Percentiles rank a stretch among this genome's conserved stretches.
phyloP scores from a whole-genome alignment of 495 filamentous ascomycete genomes.

The Extremus antarcticus region DNA sequence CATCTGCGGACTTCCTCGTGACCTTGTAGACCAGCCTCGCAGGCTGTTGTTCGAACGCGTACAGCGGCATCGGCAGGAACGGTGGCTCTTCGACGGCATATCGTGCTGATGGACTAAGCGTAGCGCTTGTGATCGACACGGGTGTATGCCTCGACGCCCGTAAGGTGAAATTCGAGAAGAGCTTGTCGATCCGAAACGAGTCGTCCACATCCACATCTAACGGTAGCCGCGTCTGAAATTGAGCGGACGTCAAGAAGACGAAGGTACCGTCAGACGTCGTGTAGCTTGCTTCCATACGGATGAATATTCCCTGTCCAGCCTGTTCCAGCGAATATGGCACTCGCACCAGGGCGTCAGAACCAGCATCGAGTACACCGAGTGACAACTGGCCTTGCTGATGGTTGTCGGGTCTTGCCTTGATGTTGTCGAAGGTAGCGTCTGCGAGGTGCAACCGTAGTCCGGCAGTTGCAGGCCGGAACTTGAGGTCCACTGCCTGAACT shows the following conservation, averaged over 20 bases:
- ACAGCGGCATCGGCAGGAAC: constrained; percentile 39
- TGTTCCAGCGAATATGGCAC: constrained; percentile 83
- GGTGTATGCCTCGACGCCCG: constrained; percentile 65
- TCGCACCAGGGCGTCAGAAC: constrained; percentile 44
- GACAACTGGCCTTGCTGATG: constrained; percentile 45
- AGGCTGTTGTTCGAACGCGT: constrained; percentile 72
- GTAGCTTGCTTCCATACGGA: constrained; percentile 70
- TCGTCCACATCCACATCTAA: constrained; percentile 96
- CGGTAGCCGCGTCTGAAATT: constrained; percentile 59
- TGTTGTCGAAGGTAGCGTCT: constrained; percentile 52
- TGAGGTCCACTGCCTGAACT: constrained; percentile 55
- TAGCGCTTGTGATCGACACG: constrained; percentile 58
- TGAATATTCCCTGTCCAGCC: constrained; percentile 55
- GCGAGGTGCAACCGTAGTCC: constrained; percentile 73
- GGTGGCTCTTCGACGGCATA: constrained; percentile 54
- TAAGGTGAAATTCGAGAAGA: constrained; percentile 85
- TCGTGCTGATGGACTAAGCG: constrained; percentile 54
- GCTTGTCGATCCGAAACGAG: constrained; percentile 69
- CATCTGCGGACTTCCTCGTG: constrained; percentile 19
- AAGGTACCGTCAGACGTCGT: constrained; percentile 63
- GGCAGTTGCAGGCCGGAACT: constrained; percentile 71
- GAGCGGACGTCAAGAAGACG: constrained; percentile 51
- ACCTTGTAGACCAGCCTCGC: constrained; percentile 78
- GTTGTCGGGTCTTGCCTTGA: constrained; percentile 20
- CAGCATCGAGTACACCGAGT: constrained; percentile 43